These are phyloP conservation scores for Tetracladium setigerum DNA, from an alignment of 495 filamentous ascomycete species.

Conservation along the genomic window DNA sequence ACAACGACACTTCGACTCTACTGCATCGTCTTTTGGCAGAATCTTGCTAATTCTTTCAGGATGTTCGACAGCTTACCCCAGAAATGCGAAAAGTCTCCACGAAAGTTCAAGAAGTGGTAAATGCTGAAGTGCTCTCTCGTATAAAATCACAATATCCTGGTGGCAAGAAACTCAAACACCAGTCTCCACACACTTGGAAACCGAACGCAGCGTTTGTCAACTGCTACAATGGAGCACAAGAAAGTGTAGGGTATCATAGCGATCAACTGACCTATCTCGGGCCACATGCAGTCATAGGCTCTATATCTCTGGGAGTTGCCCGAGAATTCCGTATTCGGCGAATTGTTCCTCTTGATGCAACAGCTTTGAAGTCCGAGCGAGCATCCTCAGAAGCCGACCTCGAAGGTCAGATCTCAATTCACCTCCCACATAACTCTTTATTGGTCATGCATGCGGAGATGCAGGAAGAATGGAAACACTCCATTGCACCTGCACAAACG, in stretches of 20 bases:
- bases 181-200: constrained; percentile 63
- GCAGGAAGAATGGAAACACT: constrained; percentile 78
- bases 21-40: not conserved
- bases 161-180: constrained; percentile 64
- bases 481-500: constrained; percentile 61
- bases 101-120: constrained; percentile 65
- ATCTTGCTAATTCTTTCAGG: constrained; percentile 29
- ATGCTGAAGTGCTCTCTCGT: constrained; percentile 58
- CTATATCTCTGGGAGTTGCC: constrained; percentile 79
- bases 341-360: constrained; percentile 53
- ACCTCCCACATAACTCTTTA: constrained; percentile 88
- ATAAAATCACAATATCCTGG: constrained; percentile 43
- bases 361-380: constrained; percentile 17
- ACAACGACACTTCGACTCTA: not conserved
- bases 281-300: constrained; percentile 80
- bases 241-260: constrained; percentile 85
- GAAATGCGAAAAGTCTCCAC: constrained; percentile 57
- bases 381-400: constrained; percentile 36
- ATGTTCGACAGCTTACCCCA: constrained; percentile 67
- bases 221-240: constrained; percentile 70
- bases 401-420: constrained; percentile 82
- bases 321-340: constrained; percentile 84
- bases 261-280: constrained; percentile 93
- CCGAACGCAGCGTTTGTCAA: constrained; percentile 93
- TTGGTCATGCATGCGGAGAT: constrained; percentile 92